Evolutionary conservation across 306 rosid genomes (phyloP).

Genomic region (Begonia fuchsioides): DNA sequence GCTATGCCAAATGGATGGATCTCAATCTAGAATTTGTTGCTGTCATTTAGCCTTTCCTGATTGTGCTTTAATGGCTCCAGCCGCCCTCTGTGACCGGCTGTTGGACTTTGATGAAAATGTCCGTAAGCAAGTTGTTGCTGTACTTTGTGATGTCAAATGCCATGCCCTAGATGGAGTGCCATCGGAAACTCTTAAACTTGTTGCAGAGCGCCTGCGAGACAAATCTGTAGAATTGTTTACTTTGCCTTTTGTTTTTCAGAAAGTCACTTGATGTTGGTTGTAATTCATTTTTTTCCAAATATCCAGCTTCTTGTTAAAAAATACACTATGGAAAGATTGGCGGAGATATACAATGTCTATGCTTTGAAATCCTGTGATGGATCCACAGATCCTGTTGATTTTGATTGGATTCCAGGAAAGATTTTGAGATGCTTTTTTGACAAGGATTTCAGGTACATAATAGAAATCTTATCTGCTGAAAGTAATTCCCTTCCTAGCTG

Average conservation of each 20-base stretch:
- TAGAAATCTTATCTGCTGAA: neutral
- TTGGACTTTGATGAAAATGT: slow-evolving; percentile 91
- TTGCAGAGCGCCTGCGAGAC: slow-evolving; percentile 95
- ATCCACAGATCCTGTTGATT: slow-evolving; percentile 31
- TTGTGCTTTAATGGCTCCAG: slow-evolving; percentile 33
- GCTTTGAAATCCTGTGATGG: slow-evolving; percentile 43
- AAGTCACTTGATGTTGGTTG: neutral
- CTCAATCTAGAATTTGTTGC: neutral
- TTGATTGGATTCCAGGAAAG: slow-evolving; percentile 89
- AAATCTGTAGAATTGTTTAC: slow-evolving; percentile 61
- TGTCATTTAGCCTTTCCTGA: slow-evolving; percentile 14
- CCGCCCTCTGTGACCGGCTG: slow-evolving; percentile 88
- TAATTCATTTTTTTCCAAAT: slow-evolving; percentile 11
- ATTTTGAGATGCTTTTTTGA: slow-evolving; percentile 83
- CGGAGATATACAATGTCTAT: slow-evolving; percentile 58
- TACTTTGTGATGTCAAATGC: slow-evolving; percentile 79
- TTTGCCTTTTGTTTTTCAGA: neutral
- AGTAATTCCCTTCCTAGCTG: too few relatives aligned
- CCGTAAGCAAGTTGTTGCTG: slow-evolving; percentile 93
- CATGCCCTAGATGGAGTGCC: slow-evolving; percentile 51
- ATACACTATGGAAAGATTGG: slow-evolving; percentile 86
- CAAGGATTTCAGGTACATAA: slow-evolving; percentile 83
- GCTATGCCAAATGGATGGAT: neutral
- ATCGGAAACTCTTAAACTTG: slow-evolving; percentile 70
- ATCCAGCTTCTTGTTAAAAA: slow-evolving; percentile 79